phyloP scores from a whole-genome alignment of 805 yeast genomes.

The Wickerhamomyces canadensis region DNA sequence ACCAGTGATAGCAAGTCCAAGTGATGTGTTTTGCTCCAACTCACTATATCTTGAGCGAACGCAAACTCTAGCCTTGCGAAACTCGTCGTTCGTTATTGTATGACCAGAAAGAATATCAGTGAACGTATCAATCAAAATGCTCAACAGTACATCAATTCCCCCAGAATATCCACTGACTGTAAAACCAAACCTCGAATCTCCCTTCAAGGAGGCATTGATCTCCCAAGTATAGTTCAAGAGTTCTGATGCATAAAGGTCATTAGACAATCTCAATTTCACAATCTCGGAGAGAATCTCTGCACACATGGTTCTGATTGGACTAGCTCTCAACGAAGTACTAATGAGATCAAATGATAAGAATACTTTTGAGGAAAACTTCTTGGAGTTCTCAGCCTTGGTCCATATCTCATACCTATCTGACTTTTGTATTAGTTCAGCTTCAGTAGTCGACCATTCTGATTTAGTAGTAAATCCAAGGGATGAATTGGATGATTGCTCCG shows the following conservation, averaged over 20 bases:
- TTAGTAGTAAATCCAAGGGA: slow-evolving; percentile 30
- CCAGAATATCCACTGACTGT: slow-evolving; percentile 47
- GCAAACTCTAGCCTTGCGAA: slow-evolving; percentile 42
- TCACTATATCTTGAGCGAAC: slow-evolving; percentile 43
- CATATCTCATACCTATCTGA: slow-evolving; percentile 43
- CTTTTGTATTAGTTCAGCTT: slow-evolving; percentile 34
- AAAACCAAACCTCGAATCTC: slow-evolving; percentile 48
- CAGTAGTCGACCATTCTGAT: slow-evolving; percentile 17
- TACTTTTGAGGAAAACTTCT: slow-evolving; percentile 25
- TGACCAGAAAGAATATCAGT: slow-evolving; percentile 14
- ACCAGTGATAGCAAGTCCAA: slow-evolving; percentile 44
- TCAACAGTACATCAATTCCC: slow-evolving; percentile 32
- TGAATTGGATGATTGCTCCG: slow-evolving; percentile 24
- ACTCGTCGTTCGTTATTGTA: slow-evolving; percentile 25
- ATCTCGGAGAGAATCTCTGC: slow-evolving; percentile 50
- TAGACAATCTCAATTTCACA: slow-evolving; percentile 35
- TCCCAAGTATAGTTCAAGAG: slow-evolving; percentile 54
- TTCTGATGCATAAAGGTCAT: slow-evolving; percentile 46
- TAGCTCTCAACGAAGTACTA: slow-evolving; percentile 25
- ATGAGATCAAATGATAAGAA: slow-evolving; percentile 43
- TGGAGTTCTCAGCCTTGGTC: slow-evolving; percentile 36
- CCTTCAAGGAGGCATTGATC: slow-evolving; percentile 46
- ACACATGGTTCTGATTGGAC: slow-evolving; percentile 37
- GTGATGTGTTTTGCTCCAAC: slow-evolving; percentile 38
- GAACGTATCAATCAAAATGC: slow-evolving; percentile 29